Evolutionary conservation across 2,329 filamentous ascomycete species (phyloP), one percentile per base, ranked within the genome.

Genomic region (Trichoderma endophyticum): DNA sequence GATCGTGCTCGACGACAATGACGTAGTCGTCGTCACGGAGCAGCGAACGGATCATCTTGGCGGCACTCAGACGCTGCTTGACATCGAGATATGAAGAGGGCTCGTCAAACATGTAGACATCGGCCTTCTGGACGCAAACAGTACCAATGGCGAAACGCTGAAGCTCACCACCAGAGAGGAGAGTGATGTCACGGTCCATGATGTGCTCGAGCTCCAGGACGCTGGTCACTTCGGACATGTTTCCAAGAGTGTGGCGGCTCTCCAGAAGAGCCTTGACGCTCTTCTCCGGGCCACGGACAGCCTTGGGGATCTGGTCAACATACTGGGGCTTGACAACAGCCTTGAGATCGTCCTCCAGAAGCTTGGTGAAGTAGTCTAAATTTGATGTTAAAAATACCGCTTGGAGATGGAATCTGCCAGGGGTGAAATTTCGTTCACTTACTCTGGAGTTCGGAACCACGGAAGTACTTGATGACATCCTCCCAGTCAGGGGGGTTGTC

Each of bases 61-160:
- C 95, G 74, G 97, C 96, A 77, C 92, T 93, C 76, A 99, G 86
- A 91, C 96, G 93, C 85, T 99, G 96, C 89, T 98, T 98, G 81
- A 99, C 96, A 92, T 99, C 97, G 72, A 99, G 89, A 83, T 98
- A 99, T 48, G 96, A 99, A 54, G 95, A 98, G 21, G 97, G 97
- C 86, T 99, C 96, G 83, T 99, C 96, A 79, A 99, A 99, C 96
- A 99, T 98, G 88, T 99, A 99, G 12, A 97, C 94, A 82, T 99
- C 96, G 77, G 95, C 95, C 79, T 97, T 91, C 82, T 98, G 95
- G 26, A 98, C 95, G 79, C 95, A 97, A 74, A 97, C 94, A 66
- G 95, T 93, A 79, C 93, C 96, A 77, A 99, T 98, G 78, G 96
- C 96, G 79, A 99, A 99, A 83, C 96, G 92, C 84, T 99, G 96